phyloP scores from a whole-genome alignment of 2,329 filamentous ascomycete genomes.

The Seiridium unicorne region DNA sequence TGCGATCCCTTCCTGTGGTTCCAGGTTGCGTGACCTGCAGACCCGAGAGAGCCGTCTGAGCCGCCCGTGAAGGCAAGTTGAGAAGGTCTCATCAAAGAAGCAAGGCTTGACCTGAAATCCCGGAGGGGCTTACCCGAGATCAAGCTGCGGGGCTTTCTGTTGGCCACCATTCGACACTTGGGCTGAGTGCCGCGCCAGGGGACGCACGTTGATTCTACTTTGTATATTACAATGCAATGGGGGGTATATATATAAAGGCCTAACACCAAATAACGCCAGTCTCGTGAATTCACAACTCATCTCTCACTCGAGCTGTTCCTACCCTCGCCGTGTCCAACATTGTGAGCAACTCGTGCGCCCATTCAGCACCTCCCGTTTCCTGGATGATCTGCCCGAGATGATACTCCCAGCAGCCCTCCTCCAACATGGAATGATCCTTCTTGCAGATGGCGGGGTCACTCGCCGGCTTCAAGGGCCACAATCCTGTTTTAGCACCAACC shows the following conservation, averaged over 20 bases:
- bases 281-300: not conserved
- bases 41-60: not conserved
- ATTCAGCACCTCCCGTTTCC: conserved; percentile 36
- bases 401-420: conserved; percentile 60
- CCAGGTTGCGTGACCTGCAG: not conserved
- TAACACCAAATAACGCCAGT: not conserved
- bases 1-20: not conserved
- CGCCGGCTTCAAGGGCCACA: conserved; percentile 48
- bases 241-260: not conserved
- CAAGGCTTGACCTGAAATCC: too few relatives aligned
- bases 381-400: conserved; percentile 41
- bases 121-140: too few relatives aligned
- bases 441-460: conserved; percentile 35
- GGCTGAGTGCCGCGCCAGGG: too few relatives aligned
- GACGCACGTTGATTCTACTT: too few relatives aligned
- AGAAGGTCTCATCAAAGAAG: not conserved
- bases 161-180: too few relatives aligned
- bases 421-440: conserved; percentile 25
- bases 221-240: not conserved
- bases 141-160: too few relatives aligned
- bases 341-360: conserved; percentile 36
- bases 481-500: conserved; percentile 56
- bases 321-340: conserved; percentile 24
- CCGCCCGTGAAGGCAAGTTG: not conserved
- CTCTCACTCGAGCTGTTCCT: conserved; percentile 37